Conservation (phyloP, 176 grass and related monocot genomes). For the Cenchrus fungigraminus region DNA sequence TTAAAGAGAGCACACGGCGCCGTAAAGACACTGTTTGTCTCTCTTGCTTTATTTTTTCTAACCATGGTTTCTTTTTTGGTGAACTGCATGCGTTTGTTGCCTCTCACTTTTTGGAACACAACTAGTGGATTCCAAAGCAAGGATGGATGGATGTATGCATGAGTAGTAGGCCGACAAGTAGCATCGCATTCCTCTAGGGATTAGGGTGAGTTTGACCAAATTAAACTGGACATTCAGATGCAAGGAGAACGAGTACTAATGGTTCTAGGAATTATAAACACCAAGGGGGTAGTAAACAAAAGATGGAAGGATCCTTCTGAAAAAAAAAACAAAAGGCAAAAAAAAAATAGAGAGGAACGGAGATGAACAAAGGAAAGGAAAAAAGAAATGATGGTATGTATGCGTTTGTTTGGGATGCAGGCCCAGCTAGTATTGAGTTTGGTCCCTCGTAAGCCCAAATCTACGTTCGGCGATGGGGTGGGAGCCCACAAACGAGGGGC, state of each 20-base stretch:
- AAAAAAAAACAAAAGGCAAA: too few relatives aligned
- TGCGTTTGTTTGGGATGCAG: too few relatives aligned
- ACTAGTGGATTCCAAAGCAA: slow-evolving; percentile 18
- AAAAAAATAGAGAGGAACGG: too few relatives aligned
- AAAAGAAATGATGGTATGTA: not conserved
- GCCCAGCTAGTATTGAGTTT: too few relatives aligned
- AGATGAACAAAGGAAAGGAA: too few relatives aligned
- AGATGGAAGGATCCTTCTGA: not conserved
- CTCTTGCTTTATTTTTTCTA: not conserved
- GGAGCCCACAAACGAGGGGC: too few relatives aligned
- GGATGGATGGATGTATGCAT: not conserved
- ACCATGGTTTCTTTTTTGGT: not conserved
- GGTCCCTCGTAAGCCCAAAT: too few relatives aligned
- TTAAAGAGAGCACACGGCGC: slow-evolving; percentile 7
- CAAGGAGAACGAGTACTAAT: not conserved
- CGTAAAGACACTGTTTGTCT: slow-evolving; percentile 45
- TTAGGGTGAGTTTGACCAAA: not conserved
- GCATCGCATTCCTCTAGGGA: not conserved
- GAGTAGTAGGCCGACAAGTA: not conserved
- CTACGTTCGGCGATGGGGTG: too few relatives aligned
- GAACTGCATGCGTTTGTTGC: not conserved
- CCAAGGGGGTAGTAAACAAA: not conserved
- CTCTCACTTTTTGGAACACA: not conserved
- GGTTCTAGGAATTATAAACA: too few relatives aligned
- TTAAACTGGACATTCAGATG: not conserved